Evolutionary conservation across 805 yeast genomes (phyloP), one percentile per base, ranked within the genome.

Genomic region (Nakazawaea sp.): DNA sequence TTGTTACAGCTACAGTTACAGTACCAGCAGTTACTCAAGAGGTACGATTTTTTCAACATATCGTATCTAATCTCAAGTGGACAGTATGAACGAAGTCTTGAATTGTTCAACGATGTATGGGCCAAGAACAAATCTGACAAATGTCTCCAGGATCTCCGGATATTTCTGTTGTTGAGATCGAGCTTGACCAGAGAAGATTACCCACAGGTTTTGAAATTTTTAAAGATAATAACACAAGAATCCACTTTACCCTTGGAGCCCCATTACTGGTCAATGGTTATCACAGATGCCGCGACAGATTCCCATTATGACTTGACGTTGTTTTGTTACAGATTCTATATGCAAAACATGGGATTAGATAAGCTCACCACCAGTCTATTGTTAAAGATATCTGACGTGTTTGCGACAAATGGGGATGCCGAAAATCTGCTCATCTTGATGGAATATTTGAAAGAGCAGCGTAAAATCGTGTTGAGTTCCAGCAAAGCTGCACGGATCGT

Each of bases 71-170:
- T 39, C 1, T 3, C 20, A 4, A 34, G 29, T 20, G 38, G 38
- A 4, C 42, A 39, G 16, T 39, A 39, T 25, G 42, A 39, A n/a
- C 24, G 35, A 18, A 7, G 21, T 5, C 15, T 39, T 9, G 38
- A 34, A 3, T 4, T 13, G 4, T 39, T 39, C 25, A 11, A 33
- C 18, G 13, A 20, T 18, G 18, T n/a, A n/a, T 30, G 35, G 32
- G 9, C 8, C 27, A 7, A 19, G 20, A 7, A 15, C 9, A 16
- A 13, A 17, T n/a, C 18, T 4, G 33, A 31, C 7, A 16, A 23
- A 16, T 17, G 23, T 12, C 24, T 39, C 10, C 5, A 9, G 8
- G 25, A 30, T 5, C n/a, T 34, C 5, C n/a, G 30, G 7, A 34
- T 39, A 3, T 21, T 6, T 11, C n/a, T 18, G 1, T 29, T 39